Evolutionary conservation across 345 rosid genomes (phyloP).

Genomic region (Dipteronia sinensis): DNA sequence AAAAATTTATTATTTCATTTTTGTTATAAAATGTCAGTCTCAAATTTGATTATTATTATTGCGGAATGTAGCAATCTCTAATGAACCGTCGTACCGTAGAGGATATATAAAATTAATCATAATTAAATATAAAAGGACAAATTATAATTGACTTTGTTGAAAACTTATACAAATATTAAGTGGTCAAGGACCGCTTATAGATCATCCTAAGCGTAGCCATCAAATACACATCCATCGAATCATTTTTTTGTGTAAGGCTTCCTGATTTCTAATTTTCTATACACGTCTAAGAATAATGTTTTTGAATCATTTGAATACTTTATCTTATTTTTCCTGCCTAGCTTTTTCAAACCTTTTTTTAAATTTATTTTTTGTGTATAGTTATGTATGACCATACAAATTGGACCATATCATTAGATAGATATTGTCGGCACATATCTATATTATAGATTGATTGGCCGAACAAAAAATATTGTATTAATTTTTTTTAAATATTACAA

Average conservation of each 20-base stretch:
- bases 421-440: background rate
- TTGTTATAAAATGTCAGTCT: too few relatives aligned
- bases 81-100: too few relatives aligned
- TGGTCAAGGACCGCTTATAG: background rate
- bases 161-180: background rate
- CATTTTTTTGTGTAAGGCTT: background rate
- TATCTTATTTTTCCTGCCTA: background rate
- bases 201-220: background rate
- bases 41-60: too few relatives aligned
- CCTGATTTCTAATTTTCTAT: background rate
- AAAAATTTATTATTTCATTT: too few relatives aligned
- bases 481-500: too few relatives aligned
- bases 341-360: background rate
- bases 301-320: slow-evolving; percentile 5
- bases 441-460: background rate
- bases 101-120: too few relatives aligned
- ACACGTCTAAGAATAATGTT: too few relatives aligned
- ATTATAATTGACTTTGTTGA: background rate
- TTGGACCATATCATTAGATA: background rate
- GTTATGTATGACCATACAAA: slow-evolving; percentile 15
- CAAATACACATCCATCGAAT: slow-evolving; percentile 1
- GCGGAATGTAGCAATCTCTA: too few relatives aligned
- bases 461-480: background rate
- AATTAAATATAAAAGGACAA: too few relatives aligned
- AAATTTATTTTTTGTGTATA: background rate